phyloP scores from a whole-genome alignment of 352 stramenopile genomes.

The Aphanomyces euteiches region DNA sequence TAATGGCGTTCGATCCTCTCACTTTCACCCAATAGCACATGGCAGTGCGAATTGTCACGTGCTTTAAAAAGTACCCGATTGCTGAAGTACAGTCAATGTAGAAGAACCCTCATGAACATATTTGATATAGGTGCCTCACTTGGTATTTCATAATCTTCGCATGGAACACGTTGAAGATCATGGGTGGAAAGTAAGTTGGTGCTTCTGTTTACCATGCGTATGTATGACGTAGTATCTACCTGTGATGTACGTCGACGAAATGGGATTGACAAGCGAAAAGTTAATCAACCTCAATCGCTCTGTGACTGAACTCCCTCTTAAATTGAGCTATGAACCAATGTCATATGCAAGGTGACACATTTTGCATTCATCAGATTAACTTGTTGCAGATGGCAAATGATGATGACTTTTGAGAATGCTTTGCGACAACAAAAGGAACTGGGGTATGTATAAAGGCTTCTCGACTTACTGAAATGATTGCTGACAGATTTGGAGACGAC shows the following conservation, averaged over 20 bases:
- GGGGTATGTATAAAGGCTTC: constrained; percentile 34
- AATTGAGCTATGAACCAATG: constrained; percentile 69
- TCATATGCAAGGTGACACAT: constrained; percentile 49
- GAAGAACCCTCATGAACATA: not conserved
- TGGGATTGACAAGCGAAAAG: constrained; percentile 64
- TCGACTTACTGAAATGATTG: constrained; percentile 47
- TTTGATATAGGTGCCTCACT: constrained; percentile 35
- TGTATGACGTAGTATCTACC: constrained; percentile 47
- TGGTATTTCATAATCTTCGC: constrained; percentile 67
- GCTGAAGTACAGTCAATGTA: constrained; percentile 41
- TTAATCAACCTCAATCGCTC: constrained; percentile 63
- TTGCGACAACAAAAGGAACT: constrained; percentile 59
- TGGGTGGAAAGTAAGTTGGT: constrained; percentile 37
- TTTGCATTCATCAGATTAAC: not conserved
- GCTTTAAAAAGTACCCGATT: constrained; percentile 65
- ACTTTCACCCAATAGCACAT: constrained; percentile 36
- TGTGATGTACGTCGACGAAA: constrained; percentile 73
- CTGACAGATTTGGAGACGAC: constrained; percentile 52
- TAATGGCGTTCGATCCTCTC: not conserved
- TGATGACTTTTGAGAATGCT: constrained; percentile 63
- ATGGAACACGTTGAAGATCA: constrained; percentile 52
- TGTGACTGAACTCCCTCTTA: constrained; percentile 50
- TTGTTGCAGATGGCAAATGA: constrained; percentile 55
- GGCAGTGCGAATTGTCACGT: constrained; percentile 65
- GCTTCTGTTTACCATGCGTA: not conserved